Percentiles rank a stretch among this genome's conserved stretches.
Conservation (phyloP, 768 basidiomycete genomes). For the Tylopilus balloui region DNA sequence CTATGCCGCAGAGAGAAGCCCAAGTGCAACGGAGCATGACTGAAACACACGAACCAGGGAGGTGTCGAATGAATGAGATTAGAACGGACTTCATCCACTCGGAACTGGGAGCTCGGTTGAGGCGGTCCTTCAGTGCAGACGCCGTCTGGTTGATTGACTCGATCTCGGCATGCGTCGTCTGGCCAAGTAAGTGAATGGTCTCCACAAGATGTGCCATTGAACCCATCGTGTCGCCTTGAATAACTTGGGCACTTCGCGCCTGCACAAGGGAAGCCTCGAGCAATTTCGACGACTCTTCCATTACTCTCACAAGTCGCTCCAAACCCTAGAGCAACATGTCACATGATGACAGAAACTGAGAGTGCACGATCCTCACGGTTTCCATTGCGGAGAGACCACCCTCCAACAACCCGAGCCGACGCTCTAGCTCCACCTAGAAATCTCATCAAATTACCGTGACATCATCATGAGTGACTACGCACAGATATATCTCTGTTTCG, state of each 20-base stretch:
- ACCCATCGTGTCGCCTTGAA: slow-evolving; percentile 35
- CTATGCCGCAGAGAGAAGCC: slow-evolving; percentile 8
- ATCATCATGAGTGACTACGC: slow-evolving; percentile 7
- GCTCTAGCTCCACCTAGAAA: slow-evolving; percentile 30
- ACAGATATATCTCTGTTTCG: slow-evolving; percentile 27
- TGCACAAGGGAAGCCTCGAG: slow-evolving; percentile 32
- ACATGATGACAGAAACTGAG: slow-evolving; percentile 9
- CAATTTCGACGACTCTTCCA: slow-evolving; percentile 23
- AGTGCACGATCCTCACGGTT: slow-evolving; percentile 22
- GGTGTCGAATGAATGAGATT: slow-evolving; percentile 10
- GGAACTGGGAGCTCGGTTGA: slow-evolving; percentile 18
- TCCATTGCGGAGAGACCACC: slow-evolving; percentile 27
- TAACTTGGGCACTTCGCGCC: slow-evolving; percentile 29
- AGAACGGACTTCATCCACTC: slow-evolving; percentile 23
- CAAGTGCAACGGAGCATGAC: not conserved
- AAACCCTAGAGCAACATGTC: slow-evolving; percentile 21
- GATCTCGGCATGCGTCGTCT: slow-evolving; percentile 40
- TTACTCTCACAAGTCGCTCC: slow-evolving; percentile 13
- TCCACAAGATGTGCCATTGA: slow-evolving; percentile 36
- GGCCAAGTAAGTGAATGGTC: slow-evolving; percentile 36
- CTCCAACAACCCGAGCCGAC: slow-evolving; percentile 25
- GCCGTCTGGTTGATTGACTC: slow-evolving; percentile 46
- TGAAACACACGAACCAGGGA: slow-evolving; percentile 23
- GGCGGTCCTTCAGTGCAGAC: slow-evolving; percentile 22
- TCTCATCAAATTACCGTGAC: slow-evolving; percentile 5